Evolutionary conservation across 306 rosid species (phyloP).

Genomic region (Vicia sativa): DNA sequence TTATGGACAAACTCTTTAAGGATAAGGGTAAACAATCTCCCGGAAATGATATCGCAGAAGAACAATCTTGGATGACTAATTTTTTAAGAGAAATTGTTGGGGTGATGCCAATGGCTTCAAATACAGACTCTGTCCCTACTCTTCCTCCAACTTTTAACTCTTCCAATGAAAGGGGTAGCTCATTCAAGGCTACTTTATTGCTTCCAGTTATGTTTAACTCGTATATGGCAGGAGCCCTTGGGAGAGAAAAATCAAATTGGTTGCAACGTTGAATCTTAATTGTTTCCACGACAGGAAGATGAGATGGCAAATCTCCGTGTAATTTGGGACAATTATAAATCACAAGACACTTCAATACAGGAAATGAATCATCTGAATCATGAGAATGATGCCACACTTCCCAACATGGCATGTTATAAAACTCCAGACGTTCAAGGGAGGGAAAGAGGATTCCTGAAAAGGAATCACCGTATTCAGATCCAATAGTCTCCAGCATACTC

Average conservation of each 20-base stretch:
- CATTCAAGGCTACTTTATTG: not conserved
- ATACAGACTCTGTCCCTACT: not conserved
- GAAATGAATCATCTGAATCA: not conserved
- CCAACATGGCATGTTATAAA: not conserved
- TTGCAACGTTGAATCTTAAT: not conserved
- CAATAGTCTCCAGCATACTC: not conserved
- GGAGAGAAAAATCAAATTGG: not conserved
- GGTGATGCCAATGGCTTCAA: not conserved
- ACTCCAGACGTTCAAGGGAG: not conserved
- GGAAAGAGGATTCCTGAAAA: not conserved
- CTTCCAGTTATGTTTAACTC: fast-evolving
- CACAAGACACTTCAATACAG: not conserved
- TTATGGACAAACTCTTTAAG: not conserved
- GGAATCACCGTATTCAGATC: not conserved
- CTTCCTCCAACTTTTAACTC: not conserved
- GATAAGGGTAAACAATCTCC: constrained; percentile 6
- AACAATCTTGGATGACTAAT: not conserved
- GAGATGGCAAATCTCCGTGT: not conserved
- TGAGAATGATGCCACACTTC: not conserved
- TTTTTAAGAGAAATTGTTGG: not conserved
- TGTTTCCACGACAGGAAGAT: not conserved
- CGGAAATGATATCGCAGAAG: not conserved
- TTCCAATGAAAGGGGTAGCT: not conserved
- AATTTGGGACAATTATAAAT: not conserved
- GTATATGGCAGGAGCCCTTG: not conserved